Base-by-base conservation (phyloP, 495 filamentous ascomycete species). In the Ascodesmis nigricans region DNA sequence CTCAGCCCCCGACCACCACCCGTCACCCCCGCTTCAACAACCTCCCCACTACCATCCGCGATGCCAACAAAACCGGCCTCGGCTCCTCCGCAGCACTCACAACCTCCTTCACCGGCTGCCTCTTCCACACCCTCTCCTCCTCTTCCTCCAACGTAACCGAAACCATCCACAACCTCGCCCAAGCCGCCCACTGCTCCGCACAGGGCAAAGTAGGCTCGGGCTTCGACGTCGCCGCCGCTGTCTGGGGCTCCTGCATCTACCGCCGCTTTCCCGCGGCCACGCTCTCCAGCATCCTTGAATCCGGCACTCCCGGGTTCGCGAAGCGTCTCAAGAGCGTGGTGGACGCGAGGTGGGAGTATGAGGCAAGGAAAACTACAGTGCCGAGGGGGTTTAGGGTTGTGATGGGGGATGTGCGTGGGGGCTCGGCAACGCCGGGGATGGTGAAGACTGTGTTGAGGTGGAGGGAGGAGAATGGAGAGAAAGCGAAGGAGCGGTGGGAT, bases 191-290 rank as follows among this genome's bases (percentile, higher is more conserved):
- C 58, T 92, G 84, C 52, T 79, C 84, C 2, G 87, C 87, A 0
- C 87, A 97, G 55, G 87, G 87, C 15, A 97, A 95, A 54, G 71
- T 97, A 4, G 87, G 87, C 30, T 83, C 76, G 2, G 87, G 87
- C 18, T 97, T 97, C 47, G 87, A 97, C 53, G 77, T 97, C n/a
- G 90, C 84, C 0, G 69, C 75, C 22, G 87, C 87, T 7, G 76
- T 87, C 22, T 91, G 81, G 48, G 87, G 87, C 9, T 78, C 76
- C 13, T 91, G 80, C 48, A 57, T 76, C 4, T 97, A 97, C 63
- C 67, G 73, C 14, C 76, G 87, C 18, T 97, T 95, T 60, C 84
- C 79, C 0, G 80, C 87, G 0, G 58, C 64, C 2, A 59, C 92
- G 16, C 60, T 95, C 0, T 61, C 68, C 27, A 54, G 49, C 1